Evolutionary conservation across 805 yeast genomes (phyloP), one percentile per base, ranked within the genome.

Genomic region (Aciculoconidium aculeatum): DNA sequence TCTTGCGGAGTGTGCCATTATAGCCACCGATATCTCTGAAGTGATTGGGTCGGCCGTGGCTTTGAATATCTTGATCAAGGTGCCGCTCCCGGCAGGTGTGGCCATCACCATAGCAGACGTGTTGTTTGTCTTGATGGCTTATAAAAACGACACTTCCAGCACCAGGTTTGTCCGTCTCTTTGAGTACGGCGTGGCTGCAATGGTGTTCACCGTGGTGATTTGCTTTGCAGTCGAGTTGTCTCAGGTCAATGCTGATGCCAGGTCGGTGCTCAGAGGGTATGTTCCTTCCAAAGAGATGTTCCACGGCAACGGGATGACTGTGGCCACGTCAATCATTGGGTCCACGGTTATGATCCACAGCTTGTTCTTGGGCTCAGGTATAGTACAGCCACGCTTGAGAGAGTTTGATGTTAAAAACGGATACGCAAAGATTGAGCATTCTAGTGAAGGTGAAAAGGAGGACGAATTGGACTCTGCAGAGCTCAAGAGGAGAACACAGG

Each of bases 261-360:
- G 58, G n/a, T 45, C 54, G 14, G 49, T 67, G 11, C 55, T 68
- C 30, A 46, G 70, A 23, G 73, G 75, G 0, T 68, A 50, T 39
- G 58, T 47, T 1, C 75, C 75, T 4, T 62, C 68, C 3, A 41
- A 43, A 15, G 51, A 56, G 35, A 63, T 67, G 66, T 51, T 67
- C 33, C 47, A 53, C 28, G 65, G 63, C 8, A 50, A 45, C 26
- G 70, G 73, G 10, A 45, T 68, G 47, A 61, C 69, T 21, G 62
- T 65, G 28, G 72, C 71, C 21, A 65, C 70, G 17, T 62, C 70
- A 5, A 55, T 68, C 30, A 49, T 68, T 32, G 75, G 75, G 34
- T 63, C 73, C 23, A 68, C 75, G 1, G 75, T 68, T 16, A 68
- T 68, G 75, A 67, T 70, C 29, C 75, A 68, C 43, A 61, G 69